A percentile compares a stretch with the other conserved stretches of the same genome.
These are phyloP conservation scores for Wickerhamiella azyma DNA, from an alignment of 805 yeast species.

Conservation along the genomic window DNA sequence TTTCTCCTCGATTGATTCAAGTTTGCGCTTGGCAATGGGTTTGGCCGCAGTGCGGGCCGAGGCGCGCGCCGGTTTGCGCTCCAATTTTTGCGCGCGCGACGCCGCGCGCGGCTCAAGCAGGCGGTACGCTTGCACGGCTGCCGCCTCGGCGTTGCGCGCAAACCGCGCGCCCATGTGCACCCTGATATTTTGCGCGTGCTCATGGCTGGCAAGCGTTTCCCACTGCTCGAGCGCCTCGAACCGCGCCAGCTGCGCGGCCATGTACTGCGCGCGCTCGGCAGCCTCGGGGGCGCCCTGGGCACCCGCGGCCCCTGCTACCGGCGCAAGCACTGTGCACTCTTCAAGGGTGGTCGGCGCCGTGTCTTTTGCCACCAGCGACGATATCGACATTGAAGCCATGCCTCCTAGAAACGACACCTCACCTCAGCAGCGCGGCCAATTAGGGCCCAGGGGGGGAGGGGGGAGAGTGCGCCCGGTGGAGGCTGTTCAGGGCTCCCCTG, in stretches of 20 bases:
- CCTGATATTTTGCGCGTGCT: neutral
- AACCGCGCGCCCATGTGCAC: neutral
- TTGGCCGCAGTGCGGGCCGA: too few relatives aligned
- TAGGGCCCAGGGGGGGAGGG: neutral
- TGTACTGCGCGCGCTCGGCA: slow-evolving; percentile 1
- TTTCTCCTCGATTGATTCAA: neutral
- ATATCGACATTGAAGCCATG: slow-evolving; percentile 8
- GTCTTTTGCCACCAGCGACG: slow-evolving; percentile 3
- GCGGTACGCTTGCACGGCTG: slow-evolving; percentile 4
- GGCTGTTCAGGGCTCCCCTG: neutral
- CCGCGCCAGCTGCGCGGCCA: slow-evolving; percentile 4
- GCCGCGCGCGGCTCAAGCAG: slow-evolving; percentile 8
- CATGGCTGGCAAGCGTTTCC: neutral
- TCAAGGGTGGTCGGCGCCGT: neutral
- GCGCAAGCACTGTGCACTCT: slow-evolving; percentile 4
- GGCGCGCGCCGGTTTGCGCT: neutral
- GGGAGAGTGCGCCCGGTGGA: neutral
- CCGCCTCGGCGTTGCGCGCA: slow-evolving; percentile 1
- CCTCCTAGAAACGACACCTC: neutral
- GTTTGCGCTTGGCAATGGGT: neutral
- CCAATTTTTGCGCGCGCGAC: neutral
- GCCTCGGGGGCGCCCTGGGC: neutral
- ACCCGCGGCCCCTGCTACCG: neutral
- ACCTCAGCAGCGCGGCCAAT: neutral
- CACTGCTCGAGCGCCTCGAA: slow-evolving; percentile 5